phyloP scores from a whole-genome alignment of 2,329 filamentous ascomycete genomes.

The Parascedosporium putredinis region DNA sequence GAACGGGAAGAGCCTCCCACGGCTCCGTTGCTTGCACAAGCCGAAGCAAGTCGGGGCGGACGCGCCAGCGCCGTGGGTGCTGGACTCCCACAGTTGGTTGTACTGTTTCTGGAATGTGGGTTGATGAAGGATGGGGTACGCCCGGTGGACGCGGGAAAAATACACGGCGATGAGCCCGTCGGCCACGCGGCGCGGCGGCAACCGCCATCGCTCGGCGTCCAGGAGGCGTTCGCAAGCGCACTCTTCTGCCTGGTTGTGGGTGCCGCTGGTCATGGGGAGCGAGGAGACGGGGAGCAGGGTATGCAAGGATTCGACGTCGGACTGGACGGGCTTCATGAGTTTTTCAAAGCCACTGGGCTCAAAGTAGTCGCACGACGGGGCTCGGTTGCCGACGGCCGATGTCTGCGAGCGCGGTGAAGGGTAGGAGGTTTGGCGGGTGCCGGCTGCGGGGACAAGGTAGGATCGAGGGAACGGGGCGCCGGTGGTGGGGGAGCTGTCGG shows the following conservation, averaged over 20 bases:
- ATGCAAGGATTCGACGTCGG: background rate
- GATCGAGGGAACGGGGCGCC: background rate
- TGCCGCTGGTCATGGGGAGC: background rate
- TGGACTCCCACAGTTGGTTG: background rate
- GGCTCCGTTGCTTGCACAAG: background rate
- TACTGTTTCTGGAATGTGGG: background rate
- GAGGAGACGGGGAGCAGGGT: no score
- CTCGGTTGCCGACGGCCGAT: background rate
- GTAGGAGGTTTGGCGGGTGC: background rate
- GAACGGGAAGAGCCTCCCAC: background rate
- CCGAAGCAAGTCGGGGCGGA: background rate
- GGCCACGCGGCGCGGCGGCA: background rate
- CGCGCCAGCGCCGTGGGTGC: background rate
- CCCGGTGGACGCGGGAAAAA: background rate
- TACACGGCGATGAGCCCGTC: background rate
- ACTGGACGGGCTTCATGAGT: background rate
- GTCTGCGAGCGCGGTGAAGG: background rate
- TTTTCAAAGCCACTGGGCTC: background rate
- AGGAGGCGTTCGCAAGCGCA: background rate
- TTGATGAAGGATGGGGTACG: background rate
- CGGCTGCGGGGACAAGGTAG: background rate
- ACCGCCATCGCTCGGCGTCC: background rate
- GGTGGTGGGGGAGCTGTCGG: background rate
- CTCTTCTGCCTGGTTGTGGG: background rate
- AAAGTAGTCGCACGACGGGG: background rate